Evolutionary conservation across 1,284 basidiomycete genomes (phyloP), one percentile per base, ranked within the genome.

Genomic region (Cerrena zonata): DNA sequence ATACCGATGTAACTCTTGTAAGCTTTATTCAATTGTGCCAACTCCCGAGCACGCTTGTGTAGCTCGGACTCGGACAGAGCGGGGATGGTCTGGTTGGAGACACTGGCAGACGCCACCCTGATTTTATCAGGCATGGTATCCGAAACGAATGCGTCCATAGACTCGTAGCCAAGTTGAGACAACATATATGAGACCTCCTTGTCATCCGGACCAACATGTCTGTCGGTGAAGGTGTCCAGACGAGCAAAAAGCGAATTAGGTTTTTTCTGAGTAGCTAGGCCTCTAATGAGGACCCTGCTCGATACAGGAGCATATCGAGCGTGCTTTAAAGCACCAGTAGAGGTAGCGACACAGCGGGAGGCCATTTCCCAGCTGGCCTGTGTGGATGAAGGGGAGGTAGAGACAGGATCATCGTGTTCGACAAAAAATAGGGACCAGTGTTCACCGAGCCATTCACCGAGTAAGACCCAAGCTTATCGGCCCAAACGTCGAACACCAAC

Each of bases 1-100:
- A 97, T 93, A 40, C 95, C 95, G 65, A 98, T 99, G 67, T 93
- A 95, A 63, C 86, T 94, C 76, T 89, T 92, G 70, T 87, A 87
- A 5, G 80, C 73, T 69, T 85, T 83, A 72, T 99, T 98, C 68
- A 82, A 76, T 26, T 66, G 70, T 18, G 86, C 93, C 22, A 98
- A 74, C 60, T 82, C 79, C 62, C 84, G 85, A 2, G 89, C 93
- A 47, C 91, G 77, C 40, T 75, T 70, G 49, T 86, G 76, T 38
- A 99, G 76, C 72, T 99, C 88, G 13, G 87, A 83, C 71, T 99
- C 96, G 66, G 89, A 91, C 52, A 91, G 74, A 0, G 89, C 75
- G 3, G 79, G 76, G 53, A 96, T 89, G 38, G 78, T 76, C 23
- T 76, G 70, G 60, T 91, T 79, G 64, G 77, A 81, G 55, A 94